A percentile compares a stretch with the other conserved stretches of the same genome.
Conservation (phyloP, 2,329 filamentous ascomycete genomes). For the Cladorrhinum sp. region DNA sequence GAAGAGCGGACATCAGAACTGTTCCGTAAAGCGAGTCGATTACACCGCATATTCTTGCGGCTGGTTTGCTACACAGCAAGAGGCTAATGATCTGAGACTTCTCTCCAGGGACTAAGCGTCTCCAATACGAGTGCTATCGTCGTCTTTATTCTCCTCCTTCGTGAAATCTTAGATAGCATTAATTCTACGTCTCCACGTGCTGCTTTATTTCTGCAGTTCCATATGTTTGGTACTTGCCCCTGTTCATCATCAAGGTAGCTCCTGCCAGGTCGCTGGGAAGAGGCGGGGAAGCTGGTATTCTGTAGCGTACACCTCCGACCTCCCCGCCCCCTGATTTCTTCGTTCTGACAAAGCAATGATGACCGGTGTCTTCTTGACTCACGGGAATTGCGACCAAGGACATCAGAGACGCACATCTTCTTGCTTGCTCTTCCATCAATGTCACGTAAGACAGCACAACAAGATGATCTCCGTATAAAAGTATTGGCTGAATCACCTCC, state of each 20-base stretch:
- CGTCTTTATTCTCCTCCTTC: too few relatives aligned
- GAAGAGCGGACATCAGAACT: conserved; percentile 1
- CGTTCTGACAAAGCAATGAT: not conserved
- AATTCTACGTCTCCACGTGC: too few relatives aligned
- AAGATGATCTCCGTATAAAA: not conserved
- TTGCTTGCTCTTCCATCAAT: not conserved
- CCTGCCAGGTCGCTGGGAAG: not conserved
- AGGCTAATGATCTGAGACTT: too few relatives aligned
- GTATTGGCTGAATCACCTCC: not conserved
- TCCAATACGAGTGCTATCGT: too few relatives aligned
- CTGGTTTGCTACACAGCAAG: conserved; percentile 1
- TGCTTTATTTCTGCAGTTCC: too few relatives aligned
- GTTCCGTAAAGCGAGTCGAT: not conserved
- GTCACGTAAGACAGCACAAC: not conserved
- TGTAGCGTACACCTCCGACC: not conserved
- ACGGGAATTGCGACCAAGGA: not conserved
- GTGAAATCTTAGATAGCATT: too few relatives aligned
- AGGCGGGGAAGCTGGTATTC: too few relatives aligned
- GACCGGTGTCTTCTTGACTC: not conserved
- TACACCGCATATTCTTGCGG: not conserved
- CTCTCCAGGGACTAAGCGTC: too few relatives aligned
- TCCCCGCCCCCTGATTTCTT: not conserved
- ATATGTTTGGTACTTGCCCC: too few relatives aligned
- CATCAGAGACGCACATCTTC: not conserved
- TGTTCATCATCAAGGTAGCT: too few relatives aligned